Base-by-base conservation (phyloP, 257 asterid species). In the Scutellaria baicalensis region DNA sequence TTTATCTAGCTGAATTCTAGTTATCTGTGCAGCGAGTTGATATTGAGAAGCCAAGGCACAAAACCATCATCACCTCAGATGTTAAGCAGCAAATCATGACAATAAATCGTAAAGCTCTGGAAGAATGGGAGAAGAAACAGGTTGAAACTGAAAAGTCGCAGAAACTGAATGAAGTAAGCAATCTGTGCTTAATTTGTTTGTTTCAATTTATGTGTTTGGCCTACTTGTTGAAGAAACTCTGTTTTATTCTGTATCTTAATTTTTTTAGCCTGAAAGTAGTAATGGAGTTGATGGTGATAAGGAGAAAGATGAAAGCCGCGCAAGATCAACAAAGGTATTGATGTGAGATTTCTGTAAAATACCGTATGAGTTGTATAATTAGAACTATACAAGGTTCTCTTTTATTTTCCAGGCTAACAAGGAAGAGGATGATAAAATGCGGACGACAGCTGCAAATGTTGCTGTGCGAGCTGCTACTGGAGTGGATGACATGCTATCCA, bases 381-480 rank as follows among this genome's bases (percentile, higher is more conserved):
- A 11, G 54, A 49, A 47, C 45, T n/a, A 36, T 65, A 51, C 14
- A 50, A 59, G 58, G 38, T 67, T 60, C 42, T 50, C 35, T 33
- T n/a, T 23, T 27, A 39, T 47, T 20, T 69, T 77, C 38, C 84
- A 93, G 99, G 88, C 59, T 74, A 91, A 93, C 84, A 93, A 89
- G 89, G 97, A 91, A 70, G 97, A 93, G 72, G 99, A 89, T 69
- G 95, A 91, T 68, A 93, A 93, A 82, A 91, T 93, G 97, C 95
- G 96, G 0, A 70, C 99, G 4, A 93, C 95, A 23, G 99, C 99
- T 64, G 97, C 99, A 65, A 93, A 93, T 83, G 97, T 91, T 56
- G 97, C 99, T 74, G 97, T 91, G 51, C 84, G 97, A 86, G 96
- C 93, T 78, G 99, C 99, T 71, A 92, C 86, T 13, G 99, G 99